Percentiles rank a stretch among this genome's conserved stretches.
Evolutionary conservation across 208 protist genomes (phyloP).

Genomic region (Trypanosomatidae sp.): DNA sequence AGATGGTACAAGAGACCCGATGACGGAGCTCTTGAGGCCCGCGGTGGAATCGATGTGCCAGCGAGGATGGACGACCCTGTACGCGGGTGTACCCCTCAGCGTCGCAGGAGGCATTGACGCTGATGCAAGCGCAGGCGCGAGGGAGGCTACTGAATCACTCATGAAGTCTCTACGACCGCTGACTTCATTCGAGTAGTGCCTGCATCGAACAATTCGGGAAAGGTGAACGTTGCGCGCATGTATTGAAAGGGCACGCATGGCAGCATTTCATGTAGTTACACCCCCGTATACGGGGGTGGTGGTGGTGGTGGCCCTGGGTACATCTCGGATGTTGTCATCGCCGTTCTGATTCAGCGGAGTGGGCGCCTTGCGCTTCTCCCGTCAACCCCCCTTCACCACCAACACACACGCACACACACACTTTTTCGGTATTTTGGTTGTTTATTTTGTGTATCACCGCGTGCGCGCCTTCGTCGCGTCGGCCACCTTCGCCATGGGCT

Average conservation of each 20-base stretch:
- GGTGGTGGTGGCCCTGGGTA: neutral
- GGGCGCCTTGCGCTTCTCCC: neutral
- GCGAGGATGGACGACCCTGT: constrained; percentile 20
- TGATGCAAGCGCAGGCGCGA: neutral
- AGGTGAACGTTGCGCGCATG: neutral
- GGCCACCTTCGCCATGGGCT: neutral
- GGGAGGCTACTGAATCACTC: neutral
- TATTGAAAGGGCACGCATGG: neutral
- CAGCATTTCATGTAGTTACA: neutral
- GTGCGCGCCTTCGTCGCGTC: neutral
- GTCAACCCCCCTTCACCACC: neutral
- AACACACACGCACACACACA: neutral
- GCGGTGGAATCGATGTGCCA: constrained; percentile 17
- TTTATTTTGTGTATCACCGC: neutral
- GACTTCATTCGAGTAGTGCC: constrained; percentile 37
- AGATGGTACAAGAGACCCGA: neutral
- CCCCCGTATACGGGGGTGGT: neutral
- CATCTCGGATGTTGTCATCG: neutral
- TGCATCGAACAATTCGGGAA: neutral
- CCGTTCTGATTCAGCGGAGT: neutral
- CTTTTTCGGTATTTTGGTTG: constrained; percentile 2
- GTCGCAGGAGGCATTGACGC: neutral
- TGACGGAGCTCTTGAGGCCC: constrained; percentile 4
- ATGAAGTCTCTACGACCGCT: constrained; percentile 25
- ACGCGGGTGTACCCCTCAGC: constrained; percentile 12